These are phyloP conservation scores for Cucumis melo DNA, from an alignment of 306 rosid species.

Conservation along the genomic window DNA sequence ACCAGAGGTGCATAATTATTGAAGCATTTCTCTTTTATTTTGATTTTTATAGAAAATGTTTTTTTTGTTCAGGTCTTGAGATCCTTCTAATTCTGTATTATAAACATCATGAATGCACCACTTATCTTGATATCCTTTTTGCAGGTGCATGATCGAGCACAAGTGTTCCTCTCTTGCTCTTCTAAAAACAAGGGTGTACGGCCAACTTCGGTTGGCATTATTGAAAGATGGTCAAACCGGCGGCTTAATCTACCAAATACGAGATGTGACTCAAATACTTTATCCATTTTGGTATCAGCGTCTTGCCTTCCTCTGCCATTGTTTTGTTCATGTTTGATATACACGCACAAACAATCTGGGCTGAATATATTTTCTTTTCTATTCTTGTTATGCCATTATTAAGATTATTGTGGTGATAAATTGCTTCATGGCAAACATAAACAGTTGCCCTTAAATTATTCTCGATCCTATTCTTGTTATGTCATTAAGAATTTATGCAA, in stretches of 20 bases:
- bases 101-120: background rate
- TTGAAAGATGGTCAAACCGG: slow-evolving; percentile 61
- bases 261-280: slow-evolving; percentile 37
- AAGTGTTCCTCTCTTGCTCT: slow-evolving; percentile 61
- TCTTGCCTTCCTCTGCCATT: background rate
- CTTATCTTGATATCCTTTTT: background rate
- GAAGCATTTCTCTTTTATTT: background rate
- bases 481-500: background rate
- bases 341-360: background rate
- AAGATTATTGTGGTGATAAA: background rate
- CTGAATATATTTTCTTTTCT: background rate
- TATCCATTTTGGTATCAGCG: slow-evolving; percentile 53
- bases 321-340: background rate
- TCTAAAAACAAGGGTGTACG: slow-evolving; percentile 26
- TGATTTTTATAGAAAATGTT: background rate
- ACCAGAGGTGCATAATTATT: slow-evolving; percentile 35
- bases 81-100: background rate
- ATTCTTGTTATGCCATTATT: background rate
- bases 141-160: slow-evolving; percentile 97
- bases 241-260: slow-evolving; percentile 45
- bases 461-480: background rate
- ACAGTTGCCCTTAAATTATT: background rate
- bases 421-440: background rate
- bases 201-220: slow-evolving; percentile 56
- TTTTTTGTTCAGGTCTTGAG: background rate